phyloP scores from a whole-genome alignment of 805 yeast genomes.

The Maudiozyma bulderi region DNA sequence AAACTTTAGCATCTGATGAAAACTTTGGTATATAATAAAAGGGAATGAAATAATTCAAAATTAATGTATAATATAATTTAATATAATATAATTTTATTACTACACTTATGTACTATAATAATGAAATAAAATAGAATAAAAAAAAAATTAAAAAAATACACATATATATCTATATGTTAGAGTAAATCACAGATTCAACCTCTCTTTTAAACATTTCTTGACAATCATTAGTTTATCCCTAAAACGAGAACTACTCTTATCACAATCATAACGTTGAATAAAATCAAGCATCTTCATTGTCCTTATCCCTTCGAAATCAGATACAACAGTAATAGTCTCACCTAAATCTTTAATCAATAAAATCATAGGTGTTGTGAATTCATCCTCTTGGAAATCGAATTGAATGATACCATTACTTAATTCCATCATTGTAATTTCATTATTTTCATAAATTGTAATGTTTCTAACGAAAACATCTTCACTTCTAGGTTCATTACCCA shows the following conservation, averaged over 20 bases:
- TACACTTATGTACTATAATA: background rate
- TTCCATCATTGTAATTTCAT: conserved; percentile 71
- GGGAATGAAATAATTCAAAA: background rate
- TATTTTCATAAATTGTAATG: conserved; percentile 53
- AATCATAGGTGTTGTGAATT: background rate
- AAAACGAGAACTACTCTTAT: background rate
- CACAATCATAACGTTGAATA: background rate
- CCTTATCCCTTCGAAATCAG: background rate
- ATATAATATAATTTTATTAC: background rate
- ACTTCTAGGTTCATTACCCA: conserved; percentile 35
- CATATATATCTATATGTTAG: background rate
- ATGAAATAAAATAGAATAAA: background rate
- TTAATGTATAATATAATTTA: background rate
- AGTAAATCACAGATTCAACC: background rate
- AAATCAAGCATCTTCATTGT: conserved; percentile 2
- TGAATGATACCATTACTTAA: conserved; percentile 84
- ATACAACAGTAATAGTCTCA: background rate
- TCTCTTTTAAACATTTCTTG: conserved; percentile 48
- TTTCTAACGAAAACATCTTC: conserved; percentile 67
- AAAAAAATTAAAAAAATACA: background rate
- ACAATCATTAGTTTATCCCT: conserved; percentile 42
- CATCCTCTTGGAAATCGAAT: conserved; percentile 59
- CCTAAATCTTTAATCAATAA: background rate
- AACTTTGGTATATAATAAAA: conserved; percentile 7
- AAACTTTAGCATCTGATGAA: conserved; percentile 54